phyloP scores from a whole-genome alignment of 345 rosid species.

The Eucalyptus coolabah region DNA sequence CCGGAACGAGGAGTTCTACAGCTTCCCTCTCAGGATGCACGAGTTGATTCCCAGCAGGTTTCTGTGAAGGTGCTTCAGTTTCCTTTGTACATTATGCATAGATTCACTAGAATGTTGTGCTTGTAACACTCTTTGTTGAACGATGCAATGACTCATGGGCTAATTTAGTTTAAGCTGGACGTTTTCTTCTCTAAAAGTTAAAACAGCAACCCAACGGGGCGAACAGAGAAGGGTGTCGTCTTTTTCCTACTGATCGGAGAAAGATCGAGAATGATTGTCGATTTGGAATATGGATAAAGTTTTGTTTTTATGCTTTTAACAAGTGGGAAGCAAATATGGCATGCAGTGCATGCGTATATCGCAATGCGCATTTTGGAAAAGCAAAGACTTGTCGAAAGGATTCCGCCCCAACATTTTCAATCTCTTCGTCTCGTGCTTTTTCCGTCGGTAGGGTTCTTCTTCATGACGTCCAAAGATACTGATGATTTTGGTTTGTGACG shows the following conservation, averaged over 20 bases:
- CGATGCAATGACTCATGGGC: not conserved
- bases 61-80: conserved; percentile 6
- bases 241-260: not conserved
- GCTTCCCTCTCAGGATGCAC: conserved; percentile 42
- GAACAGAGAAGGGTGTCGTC: not conserved
- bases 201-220: not conserved
- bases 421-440: not conserved
- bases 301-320: not conserved
- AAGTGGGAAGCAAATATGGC: not conserved
- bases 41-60: conserved; percentile 58
- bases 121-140: not conserved
- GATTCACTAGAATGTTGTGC: not conserved
- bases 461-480: not conserved
- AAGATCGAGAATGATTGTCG: not conserved
- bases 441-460: not conserved
- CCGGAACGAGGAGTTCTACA: conserved; percentile 74
- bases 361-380: not conserved
- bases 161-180: not conserved
- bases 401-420: not conserved
- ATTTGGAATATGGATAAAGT: not conserved
- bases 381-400: not conserved
- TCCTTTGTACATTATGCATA: not conserved
- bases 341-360: not conserved
- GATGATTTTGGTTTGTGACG: not conserved
- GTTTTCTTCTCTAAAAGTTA: not conserved